Evolutionary conservation across 768 basidiomycete species (phyloP), one percentile per base, ranked within the genome.

Genomic region (Suillus alpinus): DNA sequence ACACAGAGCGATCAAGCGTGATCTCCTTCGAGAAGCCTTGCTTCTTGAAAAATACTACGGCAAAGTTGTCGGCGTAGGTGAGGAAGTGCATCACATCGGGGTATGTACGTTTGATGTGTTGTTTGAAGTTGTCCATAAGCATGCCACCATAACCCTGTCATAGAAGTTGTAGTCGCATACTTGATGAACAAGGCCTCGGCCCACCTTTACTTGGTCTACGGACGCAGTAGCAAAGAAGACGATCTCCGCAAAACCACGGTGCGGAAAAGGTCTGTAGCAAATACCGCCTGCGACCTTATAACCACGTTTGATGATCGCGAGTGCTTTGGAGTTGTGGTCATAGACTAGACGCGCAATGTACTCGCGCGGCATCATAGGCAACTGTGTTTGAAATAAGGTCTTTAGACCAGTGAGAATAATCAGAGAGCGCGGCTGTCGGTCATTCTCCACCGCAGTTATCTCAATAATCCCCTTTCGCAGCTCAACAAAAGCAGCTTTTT

Each of bases 21-120:
- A 99, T 96, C 60, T 98, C 95, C 73, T 98, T 98, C 6, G 94
- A 92, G 75, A 99, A 99, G 0, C 97, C 97, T 78, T 98, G 97
- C 72, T 98, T 99, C 73, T 94, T 94, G 81, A 99, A 98, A 76
- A 98, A 99, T 3, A 97, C 96, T 41, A 98, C 95, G 18, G 97
- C 97, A 71, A 94, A 99, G 73, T 98, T 98, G 76, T 99, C 97
- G 51, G 97, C 97, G 69, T 98, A 99, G 4, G 97, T 98, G 37
- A 99, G 80, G 76, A 98, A 98, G 74, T 97, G 87, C 83, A 89
- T 87, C 86, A 98, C 92, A 44, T 83, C 83, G 0, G 94, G 91
- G 70, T 94, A 93, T 10, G 87, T 84, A 61, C 82, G 80, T 63
- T 88, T 87, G 65, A 98, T 89, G 74, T 98, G 92, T 49, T 90